phyloP scores from a whole-genome alignment of 345 rosid genomes.

The Eucalyptus victrix region DNA sequence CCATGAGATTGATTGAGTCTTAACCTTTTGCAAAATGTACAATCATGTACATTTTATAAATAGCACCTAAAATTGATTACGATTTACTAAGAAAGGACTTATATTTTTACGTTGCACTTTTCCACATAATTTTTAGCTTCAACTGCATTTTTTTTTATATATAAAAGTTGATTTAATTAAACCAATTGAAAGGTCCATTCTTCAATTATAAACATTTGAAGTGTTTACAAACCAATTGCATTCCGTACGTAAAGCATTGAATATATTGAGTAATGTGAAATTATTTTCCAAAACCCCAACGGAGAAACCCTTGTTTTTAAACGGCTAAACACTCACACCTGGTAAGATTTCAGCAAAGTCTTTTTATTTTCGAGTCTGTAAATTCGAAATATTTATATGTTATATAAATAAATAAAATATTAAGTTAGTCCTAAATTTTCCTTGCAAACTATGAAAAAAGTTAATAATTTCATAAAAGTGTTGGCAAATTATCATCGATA shows the following conservation, averaged over 20 bases:
- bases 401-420: not conserved
- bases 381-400: not conserved
- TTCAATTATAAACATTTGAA: not conserved
- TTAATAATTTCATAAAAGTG: not conserved
- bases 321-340: not conserved
- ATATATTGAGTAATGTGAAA: not conserved
- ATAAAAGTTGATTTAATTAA: not conserved
- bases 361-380: too few relatives aligned
- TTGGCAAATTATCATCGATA: not conserved
- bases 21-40: not conserved
- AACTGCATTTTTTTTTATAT: not conserved
- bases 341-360: not conserved
- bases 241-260: not conserved
- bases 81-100: not conserved
- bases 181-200: not conserved
- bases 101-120: not conserved
- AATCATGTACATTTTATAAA: not conserved
- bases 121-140: not conserved
- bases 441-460: not conserved
- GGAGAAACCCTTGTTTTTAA: not conserved
- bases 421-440: not conserved
- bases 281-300: not conserved
- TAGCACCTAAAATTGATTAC: not conserved
- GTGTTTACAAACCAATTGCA: not conserved
- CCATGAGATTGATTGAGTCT: not conserved